These are phyloP conservation scores for Boletus vinaceobasis DNA, from an alignment of 768 basidiomycete genomes.

Conservation along the genomic window DNA sequence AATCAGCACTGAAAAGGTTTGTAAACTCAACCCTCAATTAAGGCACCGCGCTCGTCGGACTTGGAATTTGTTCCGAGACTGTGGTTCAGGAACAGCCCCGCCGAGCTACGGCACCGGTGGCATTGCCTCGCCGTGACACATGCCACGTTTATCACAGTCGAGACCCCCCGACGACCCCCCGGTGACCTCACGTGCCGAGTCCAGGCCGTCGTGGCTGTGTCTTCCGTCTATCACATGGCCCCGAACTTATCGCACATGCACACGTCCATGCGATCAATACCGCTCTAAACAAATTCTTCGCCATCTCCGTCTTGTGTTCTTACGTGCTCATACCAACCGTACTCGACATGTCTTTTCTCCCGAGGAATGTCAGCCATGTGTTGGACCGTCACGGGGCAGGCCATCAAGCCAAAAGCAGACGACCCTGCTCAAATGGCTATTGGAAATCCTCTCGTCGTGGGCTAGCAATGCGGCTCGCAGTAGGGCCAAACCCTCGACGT, in stretches of 20 bases:
- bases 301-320: no score
- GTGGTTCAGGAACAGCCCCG: constrained; percentile 34
- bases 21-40: constrained; percentile 31
- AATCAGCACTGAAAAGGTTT: constrained; percentile 31
- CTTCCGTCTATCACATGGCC: not conserved
- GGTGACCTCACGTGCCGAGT: constrained; percentile 2
- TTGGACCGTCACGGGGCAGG: no score
- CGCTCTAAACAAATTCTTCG: no score
- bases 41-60: constrained; percentile 35
- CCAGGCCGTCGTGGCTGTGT: constrained; percentile 3
- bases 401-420: no score
- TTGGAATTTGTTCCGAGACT: constrained; percentile 18
- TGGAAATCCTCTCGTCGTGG: not conserved
- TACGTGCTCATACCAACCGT: not conserved
- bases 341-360: no score
- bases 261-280: not conserved
- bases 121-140: constrained; percentile 21
- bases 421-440: no score
- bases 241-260: constrained; percentile 9
- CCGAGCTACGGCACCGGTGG: constrained; percentile 36
- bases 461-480: not conserved
- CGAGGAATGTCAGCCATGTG: no score
- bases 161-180: constrained; percentile 25
- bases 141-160: constrained; percentile 6
- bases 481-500: not conserved